A percentile compares a stretch with the other conserved stretches of the same genome.
phyloP scores from a whole-genome alignment of 768 basidiomycete species.

The Lyophyllum atratum region DNA sequence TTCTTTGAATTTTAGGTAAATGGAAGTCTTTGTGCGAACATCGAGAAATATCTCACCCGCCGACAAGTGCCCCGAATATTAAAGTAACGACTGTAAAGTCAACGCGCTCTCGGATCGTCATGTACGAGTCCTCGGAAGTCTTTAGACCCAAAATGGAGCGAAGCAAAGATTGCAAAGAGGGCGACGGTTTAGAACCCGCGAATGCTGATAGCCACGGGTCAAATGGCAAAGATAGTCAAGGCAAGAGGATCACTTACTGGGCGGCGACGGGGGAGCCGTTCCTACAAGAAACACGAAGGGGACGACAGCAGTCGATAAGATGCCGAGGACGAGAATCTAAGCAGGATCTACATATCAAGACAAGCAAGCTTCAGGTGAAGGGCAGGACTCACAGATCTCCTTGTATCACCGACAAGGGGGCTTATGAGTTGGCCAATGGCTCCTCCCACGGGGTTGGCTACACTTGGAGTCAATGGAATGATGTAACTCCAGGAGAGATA shows the following conservation, averaged over 20 bases:
- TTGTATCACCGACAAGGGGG: slow-evolving; percentile 54
- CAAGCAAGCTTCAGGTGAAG: neutral
- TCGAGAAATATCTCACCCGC: slow-evolving; percentile 44
- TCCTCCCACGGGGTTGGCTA: slow-evolving; percentile 75
- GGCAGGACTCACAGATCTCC: slow-evolving; percentile 55
- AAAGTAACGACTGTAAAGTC: slow-evolving; percentile 65
- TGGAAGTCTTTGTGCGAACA: neutral
- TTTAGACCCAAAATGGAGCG: slow-evolving; percentile 52
- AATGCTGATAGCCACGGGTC: slow-evolving; percentile 48
- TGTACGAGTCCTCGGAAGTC: slow-evolving; percentile 46
- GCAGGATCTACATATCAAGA: neutral
- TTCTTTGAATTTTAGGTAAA: slow-evolving; percentile 31
- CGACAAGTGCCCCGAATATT: slow-evolving; percentile 67
- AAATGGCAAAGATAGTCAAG: neutral
- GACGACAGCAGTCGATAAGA: slow-evolving; percentile 62
- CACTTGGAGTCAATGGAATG: neutral
- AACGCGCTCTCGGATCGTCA: slow-evolving; percentile 65
- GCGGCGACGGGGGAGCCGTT: slow-evolving; percentile 70
- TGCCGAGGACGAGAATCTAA: slow-evolving; percentile 70
- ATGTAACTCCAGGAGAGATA: slow-evolving; percentile 5
- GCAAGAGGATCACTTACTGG: slow-evolving; percentile 49
- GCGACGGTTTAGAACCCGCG: slow-evolving; percentile 63
- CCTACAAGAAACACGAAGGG: slow-evolving; percentile 64
- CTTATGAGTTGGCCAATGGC: slow-evolving; percentile 76
- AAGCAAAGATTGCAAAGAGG: slow-evolving; percentile 53